phyloP scores from a whole-genome alignment of 345 rosid genomes.

The Microcos paniculata region DNA sequence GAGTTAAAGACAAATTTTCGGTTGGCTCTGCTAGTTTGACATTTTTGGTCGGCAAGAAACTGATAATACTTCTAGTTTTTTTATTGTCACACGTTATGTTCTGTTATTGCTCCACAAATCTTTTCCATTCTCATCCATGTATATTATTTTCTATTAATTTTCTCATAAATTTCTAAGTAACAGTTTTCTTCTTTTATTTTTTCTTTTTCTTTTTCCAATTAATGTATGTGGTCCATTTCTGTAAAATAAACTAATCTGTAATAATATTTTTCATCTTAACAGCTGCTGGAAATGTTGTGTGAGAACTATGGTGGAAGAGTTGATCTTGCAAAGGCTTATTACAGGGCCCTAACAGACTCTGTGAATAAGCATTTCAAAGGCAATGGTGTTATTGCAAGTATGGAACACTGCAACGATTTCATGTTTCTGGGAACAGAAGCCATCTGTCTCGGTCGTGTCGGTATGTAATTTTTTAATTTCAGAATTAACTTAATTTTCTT shows the following conservation, averaged over 20 bases:
- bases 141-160: too few species aligned
- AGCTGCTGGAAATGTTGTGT: slow-evolving; percentile 85
- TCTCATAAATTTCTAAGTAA: background rate
- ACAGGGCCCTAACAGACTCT: slow-evolving; percentile 69
- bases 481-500: too few species aligned
- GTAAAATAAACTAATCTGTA: background rate
- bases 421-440: slow-evolving; percentile 97
- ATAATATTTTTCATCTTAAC: background rate
- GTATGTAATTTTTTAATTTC: slow-evolving; percentile 36
- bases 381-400: slow-evolving; percentile 94
- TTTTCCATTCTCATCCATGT: background rate
- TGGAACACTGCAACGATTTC: slow-evolving; percentile 98
- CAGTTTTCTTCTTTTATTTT: background rate
- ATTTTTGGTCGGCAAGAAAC: slow-evolving; percentile 43
- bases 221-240: too few species aligned
- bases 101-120: background rate
- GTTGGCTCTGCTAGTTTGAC: background rate
- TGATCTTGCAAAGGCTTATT: slow-evolving; percentile 83
- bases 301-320: slow-evolving; percentile 94
- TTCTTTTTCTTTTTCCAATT: background rate
- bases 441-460: slow-evolving; percentile 95
- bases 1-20: background rate
- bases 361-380: slow-evolving; percentile 86
- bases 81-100: slow-evolving; percentile 1
- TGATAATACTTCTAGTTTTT: background rate